Evolutionary conservation across 805 yeast species (phyloP), one percentile per base, ranked within the genome.

Genomic region (Starmerella kuoi): DNA sequence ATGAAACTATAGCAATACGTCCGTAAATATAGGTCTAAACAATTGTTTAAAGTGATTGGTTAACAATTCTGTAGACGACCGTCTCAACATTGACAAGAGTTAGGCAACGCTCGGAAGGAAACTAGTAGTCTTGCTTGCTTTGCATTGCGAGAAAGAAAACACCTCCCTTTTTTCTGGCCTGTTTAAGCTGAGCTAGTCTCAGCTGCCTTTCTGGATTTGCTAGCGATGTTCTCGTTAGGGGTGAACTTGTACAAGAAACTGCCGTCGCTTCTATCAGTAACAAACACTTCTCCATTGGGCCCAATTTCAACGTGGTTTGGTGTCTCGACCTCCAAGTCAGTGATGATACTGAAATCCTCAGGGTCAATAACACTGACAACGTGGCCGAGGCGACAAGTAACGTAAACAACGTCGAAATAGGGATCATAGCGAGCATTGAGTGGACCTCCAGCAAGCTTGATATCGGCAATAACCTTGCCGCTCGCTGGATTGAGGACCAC

Each of bases 361-460:
- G 49, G 43, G 18, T 46, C 49, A 36, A 46, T 46, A 17, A 46
- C 49, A 25, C 25, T 9, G 33, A 46, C 44, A 15, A 24, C 31
- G 32, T 24, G 11, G 26, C 43, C 42, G 8, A 32, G 7, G 17
- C 49, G 49, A 45, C 37, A 28, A 9, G 41, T 42, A 23, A 43
- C 45, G 35, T 46, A 46, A 22, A 46, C 45, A 18, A 46, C 40
- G 20, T 46, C 49, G 35, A 28, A 37, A 15, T 8, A 14, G 15
- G 47, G 45, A 33, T 46, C 49, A 34, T 46, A 46, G 5, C 17
- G 31, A 30, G 47, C 49, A 21, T 28, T 36, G n/a, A 46, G 45
- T 11, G 42, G 26, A 12, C 49, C 47, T 21, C 15, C 31, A 17
- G 42, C 26, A 14, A 24, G n/a, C 14, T 25, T 5, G 32, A 46